Conservation (phyloP, 371 early-diverging fungal genomes). For the Blakeslea trispora region DNA sequence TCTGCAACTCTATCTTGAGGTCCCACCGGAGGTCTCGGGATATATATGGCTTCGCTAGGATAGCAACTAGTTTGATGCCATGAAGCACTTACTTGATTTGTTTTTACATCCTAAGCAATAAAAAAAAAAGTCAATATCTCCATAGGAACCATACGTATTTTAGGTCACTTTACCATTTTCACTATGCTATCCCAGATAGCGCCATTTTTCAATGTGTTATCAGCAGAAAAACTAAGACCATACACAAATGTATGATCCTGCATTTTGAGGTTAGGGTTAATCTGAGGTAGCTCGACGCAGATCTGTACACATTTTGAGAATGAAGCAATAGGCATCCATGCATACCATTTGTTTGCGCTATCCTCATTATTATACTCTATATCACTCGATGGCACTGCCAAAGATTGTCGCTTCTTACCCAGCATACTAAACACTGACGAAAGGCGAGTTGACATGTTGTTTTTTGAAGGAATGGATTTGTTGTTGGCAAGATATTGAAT, state of each 20-base stretch:
- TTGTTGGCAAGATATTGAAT: conserved; percentile 37
- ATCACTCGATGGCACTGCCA: not conserved
- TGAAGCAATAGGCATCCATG: conserved; percentile 35
- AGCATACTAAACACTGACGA: conserved; percentile 32
- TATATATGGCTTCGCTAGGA: conserved; percentile 73
- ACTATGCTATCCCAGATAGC: conserved; percentile 72
- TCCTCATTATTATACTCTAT: conserved; percentile 8
- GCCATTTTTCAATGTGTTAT: conserved; percentile 43
- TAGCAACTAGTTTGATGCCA: conserved; percentile 67
- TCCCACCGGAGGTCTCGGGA: conserved; percentile 52
- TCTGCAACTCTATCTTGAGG: conserved; percentile 59
- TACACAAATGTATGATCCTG: conserved; percentile 65
- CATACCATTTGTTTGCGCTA: conserved; percentile 23
- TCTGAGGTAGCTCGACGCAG: conserved; percentile 63
- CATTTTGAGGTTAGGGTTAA: conserved; percentile 61
- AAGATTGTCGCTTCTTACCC: conserved; percentile 9
- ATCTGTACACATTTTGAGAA: conserved; percentile 28
- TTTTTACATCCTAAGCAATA: conserved; percentile 26
- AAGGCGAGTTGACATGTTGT: conserved; percentile 29
- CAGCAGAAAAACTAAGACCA: conserved; percentile 54
- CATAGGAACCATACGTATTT: not conserved
- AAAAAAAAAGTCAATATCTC: not conserved
- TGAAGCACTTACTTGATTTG: conserved; percentile 27
- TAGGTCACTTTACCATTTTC: conserved; percentile 50
- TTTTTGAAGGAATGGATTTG: conserved; percentile 29